A percentile compares a stretch with the other conserved stretches of the same genome.
Conservation (phyloP, 2,329 filamentous ascomycete genomes). For the Colletotrichum noveboracense region DNA sequence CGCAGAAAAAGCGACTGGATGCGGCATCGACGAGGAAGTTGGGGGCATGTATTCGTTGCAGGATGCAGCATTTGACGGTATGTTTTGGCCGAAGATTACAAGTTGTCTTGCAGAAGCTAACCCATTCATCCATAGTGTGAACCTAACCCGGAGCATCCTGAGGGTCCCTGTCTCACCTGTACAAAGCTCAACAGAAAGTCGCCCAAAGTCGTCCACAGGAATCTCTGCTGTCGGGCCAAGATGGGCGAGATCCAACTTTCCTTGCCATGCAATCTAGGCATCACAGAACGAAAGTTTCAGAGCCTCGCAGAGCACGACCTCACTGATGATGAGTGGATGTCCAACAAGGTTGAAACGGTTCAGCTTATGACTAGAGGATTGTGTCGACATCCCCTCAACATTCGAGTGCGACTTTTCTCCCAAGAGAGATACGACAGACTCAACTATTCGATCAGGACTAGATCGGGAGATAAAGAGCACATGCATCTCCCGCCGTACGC, state of each 20-base stretch:
- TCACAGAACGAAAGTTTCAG: conserved; percentile 48
- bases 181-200: conserved; percentile 40
- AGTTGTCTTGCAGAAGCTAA: background rate
- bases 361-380: conserved; percentile 41
- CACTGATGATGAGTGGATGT: conserved; percentile 31
- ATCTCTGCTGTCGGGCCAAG: conserved; percentile 49
- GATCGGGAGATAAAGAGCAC: background rate
- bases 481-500: conserved; percentile 43
- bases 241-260: conserved; percentile 45
- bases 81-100: conserved; percentile 22
- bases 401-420: conserved; percentile 50
- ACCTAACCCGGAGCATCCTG: conserved; percentile 32
- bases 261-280: conserved; percentile 36
- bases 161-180: conserved; percentile 46
- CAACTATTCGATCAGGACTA: conserved; percentile 37
- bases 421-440: conserved; percentile 37
- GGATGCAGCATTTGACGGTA: conserved; percentile 49
- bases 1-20: conserved; percentile 28
- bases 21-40: conserved; percentile 38
- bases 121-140: conserved; percentile 36
- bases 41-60: conserved; percentile 50
- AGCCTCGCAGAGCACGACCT: conserved; percentile 40
- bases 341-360: conserved; percentile 34
- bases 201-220: conserved; percentile 51
- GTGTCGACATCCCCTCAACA: conserved; percentile 36